Evolutionary conservation across 1,284 basidiomycete species (phyloP), one percentile per base, ranked within the genome.

Genomic region (Trichosporon sp.): DNA sequence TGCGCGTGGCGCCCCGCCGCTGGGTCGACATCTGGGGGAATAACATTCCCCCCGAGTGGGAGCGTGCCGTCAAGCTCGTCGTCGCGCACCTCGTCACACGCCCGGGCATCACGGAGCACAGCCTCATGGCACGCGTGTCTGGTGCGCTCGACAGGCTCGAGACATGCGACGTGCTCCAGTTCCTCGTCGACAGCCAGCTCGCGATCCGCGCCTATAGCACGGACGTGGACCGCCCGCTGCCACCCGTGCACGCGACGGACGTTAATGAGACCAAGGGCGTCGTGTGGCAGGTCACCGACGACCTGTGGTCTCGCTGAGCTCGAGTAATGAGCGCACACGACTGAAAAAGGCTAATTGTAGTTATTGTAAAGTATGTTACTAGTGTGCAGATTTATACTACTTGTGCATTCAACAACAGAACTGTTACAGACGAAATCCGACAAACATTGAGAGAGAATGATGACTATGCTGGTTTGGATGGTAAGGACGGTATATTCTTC

Each of bases 131-230:
- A 87, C 87, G 89, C 71, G 84, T 94, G 67, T 85, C 87, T 69
- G 83, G 86, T 11, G 87, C 90, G 35, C 91, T 93, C 73, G 92
- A 94, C 79, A 87, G 91, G 70, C 88, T 91, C 75, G 92, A 94
- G 80, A 82, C 91, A 43, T 84, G 86, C 68, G 92, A 93, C 21
- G 75, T 92, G 26, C 78, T 93, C 66, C 83, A 85, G 43, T 86
- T 87, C 72, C 83, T 94, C 26, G 31, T 78, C n/a, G 70, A 74
- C 43, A 64, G 48, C 19, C 74, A 76, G 5, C 56, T 70, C 7
- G 56, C 74, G 26, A 38, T 43, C 10, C 68, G 78, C 19, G 21
- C 65, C 19, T 67, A 70, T 7, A 21, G 19, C 32, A 43, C 43
- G 12, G 51, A 19, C 10, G 65, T 35, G 5, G 40, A 16, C n/a